Evolutionary conservation across 2,329 filamentous ascomycete genomes (phyloP).

Genomic region (Fusarium annulatum): DNA sequence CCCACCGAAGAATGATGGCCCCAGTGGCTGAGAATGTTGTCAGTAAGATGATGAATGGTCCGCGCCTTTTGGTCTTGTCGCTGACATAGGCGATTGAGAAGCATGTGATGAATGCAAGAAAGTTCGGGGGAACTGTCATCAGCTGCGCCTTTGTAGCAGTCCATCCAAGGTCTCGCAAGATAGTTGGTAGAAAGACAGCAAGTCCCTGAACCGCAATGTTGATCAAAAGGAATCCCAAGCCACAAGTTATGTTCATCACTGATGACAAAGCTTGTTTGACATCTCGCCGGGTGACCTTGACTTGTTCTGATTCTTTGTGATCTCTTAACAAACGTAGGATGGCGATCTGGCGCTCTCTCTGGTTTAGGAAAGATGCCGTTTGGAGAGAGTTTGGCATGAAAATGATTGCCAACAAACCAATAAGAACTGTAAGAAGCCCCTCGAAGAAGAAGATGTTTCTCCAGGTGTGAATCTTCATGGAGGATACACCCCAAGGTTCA

Average conservation of each 20-base stretch:
- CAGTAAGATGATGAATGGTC: conserved; percentile 58
- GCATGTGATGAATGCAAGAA: conserved; percentile 60
- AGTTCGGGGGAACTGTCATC: conserved; percentile 67
- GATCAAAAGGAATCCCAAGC: background rate
- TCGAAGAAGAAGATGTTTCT: background rate
- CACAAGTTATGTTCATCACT: conserved; percentile 59
- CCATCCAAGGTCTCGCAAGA: conserved; percentile 54
- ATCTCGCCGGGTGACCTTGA: background rate
- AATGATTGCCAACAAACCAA: background rate
- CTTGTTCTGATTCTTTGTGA: background rate
- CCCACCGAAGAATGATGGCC: conserved; percentile 43
- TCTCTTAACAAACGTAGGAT: background rate
- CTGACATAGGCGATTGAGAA: conserved; percentile 71
- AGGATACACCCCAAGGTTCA: background rate
- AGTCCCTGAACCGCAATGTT: background rate
- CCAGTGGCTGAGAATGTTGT: background rate
- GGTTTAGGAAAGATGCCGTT: background rate
- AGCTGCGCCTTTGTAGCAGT: conserved; percentile 46
- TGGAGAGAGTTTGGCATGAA: background rate
- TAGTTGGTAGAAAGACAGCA: conserved; percentile 24
- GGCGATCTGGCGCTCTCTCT: background rate
- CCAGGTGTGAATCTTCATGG: background rate
- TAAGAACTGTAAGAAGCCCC: background rate
- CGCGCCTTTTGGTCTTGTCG: conserved; percentile 72
- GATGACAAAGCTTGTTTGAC: background rate